Evolutionary conservation across 371 early-diverging fungal species (phyloP).

Genomic region (Nosema muscidifuracis): DNA sequence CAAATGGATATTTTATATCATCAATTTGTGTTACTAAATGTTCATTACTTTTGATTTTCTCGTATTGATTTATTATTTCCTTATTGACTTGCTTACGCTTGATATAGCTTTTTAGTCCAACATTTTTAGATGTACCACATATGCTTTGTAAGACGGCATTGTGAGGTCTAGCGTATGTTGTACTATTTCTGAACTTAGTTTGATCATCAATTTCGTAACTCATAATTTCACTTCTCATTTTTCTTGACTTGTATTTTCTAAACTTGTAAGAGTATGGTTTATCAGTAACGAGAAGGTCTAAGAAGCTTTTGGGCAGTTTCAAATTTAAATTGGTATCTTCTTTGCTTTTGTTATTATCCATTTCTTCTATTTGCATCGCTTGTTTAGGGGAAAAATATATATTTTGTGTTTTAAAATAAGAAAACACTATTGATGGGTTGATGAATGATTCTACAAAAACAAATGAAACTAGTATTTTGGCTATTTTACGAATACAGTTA

Average conservation of each 20-base stretch:
- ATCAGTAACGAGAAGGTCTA: slow-evolving; percentile 44
- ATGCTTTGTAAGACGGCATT: slow-evolving; percentile 41
- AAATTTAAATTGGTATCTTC: too few relatives aligned
- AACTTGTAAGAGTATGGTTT: slow-evolving; percentile 60
- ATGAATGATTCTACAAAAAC: too few relatives aligned
- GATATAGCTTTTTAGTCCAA: slow-evolving; percentile 40
- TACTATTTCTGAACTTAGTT: slow-evolving; percentile 53
- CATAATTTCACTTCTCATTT: slow-evolving; percentile 48
- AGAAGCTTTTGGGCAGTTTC: slow-evolving; percentile 29
- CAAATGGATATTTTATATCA: slow-evolving; percentile 50
- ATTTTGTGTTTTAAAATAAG: too few relatives aligned
- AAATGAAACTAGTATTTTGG: too few relatives aligned
- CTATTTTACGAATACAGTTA: too few relatives aligned
- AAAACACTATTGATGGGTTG: too few relatives aligned
- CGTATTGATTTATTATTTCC: slow-evolving; percentile 37
- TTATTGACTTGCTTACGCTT: slow-evolving; percentile 49
- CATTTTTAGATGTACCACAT: slow-evolving; percentile 27
- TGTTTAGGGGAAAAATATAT: too few relatives aligned
- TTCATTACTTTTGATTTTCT: slow-evolving; percentile 16
- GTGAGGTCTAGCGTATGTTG: slow-evolving; percentile 28
- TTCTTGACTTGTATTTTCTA: slow-evolving; percentile 52
- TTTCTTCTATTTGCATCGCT: too few relatives aligned
- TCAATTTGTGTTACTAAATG: not conserved
- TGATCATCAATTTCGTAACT: slow-evolving; percentile 59
- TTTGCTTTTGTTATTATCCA: too few relatives aligned